Evolutionary conservation across 352 stramenopile genomes (phyloP).

Genomic region (Paralagenidium karlingii): DNA sequence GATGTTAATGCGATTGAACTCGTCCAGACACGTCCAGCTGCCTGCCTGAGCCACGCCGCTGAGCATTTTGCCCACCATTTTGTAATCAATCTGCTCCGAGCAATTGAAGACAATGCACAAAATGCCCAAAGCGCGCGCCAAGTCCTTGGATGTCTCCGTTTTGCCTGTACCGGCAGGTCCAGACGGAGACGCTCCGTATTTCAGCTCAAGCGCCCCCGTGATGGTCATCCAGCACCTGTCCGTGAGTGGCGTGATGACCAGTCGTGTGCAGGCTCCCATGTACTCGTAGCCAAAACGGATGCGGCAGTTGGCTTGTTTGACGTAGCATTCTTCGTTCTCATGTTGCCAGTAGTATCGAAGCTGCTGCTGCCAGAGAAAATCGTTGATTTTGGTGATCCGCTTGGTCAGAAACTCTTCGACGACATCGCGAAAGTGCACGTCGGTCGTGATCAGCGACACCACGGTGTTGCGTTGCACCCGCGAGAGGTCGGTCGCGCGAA

Average conservation of each 20-base stretch:
- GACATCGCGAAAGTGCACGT: constrained; percentile 70
- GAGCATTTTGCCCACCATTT: constrained; percentile 80
- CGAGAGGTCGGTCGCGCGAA: constrained; percentile 35
- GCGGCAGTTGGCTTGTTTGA: constrained; percentile 46
- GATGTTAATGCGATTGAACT: constrained; percentile 87
- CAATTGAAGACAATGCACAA: constrained; percentile 95
- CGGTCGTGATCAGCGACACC: constrained; percentile 58
- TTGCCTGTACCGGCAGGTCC: constrained; percentile 87
- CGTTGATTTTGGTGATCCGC: constrained; percentile 22
- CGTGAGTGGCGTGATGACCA: constrained; percentile 91
- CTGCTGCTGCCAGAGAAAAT: constrained; percentile 71
- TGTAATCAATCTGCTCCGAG: constrained; percentile 91
- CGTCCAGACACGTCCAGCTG: constrained; percentile 77
- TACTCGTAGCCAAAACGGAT: constrained; percentile 88
- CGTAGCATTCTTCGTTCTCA: constrained; percentile 45
- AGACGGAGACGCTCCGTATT: constrained; percentile 80
- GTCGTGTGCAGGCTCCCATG: constrained; percentile 77
- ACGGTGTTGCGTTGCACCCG: constrained; percentile 38
- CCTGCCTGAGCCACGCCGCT: constrained; percentile 69
- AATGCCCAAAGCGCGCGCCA: constrained; percentile 85
- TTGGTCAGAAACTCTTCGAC: constrained; percentile 47
- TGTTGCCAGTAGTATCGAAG: constrained; percentile 63
- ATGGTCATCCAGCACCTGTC: constrained; percentile 92
- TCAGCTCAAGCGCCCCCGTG: constrained; percentile 77
- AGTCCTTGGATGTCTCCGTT: constrained; percentile 91